Base-by-base conservation (phyloP, 306 rosid species). In the Fragaria nilgerrensis region DNA sequence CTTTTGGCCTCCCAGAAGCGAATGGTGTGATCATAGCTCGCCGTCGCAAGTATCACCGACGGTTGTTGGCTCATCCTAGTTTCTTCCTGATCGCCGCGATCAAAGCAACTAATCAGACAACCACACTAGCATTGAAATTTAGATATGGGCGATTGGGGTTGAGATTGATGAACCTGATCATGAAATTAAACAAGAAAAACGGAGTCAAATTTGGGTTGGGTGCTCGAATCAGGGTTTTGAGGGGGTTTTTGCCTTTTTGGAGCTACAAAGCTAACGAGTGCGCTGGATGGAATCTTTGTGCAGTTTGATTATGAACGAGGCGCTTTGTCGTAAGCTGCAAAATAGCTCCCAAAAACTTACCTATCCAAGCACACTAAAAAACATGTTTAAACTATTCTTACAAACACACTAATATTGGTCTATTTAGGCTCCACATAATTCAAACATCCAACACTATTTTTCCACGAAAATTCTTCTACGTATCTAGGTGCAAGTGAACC, bases 1-100 rank as follows among this genome's bases (percentile, higher is more conserved):
- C 98, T 86, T 84, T 92, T 96, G 72, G 99, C 98, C 80, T 96
- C 99, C 99, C 99, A 96, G 81, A 96, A 96, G 59, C 92, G 92
- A 86, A 96, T 91, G 45, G 97, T 88, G 87, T 91, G 99, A 85
- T 96, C 99, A 85, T 96, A 96, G 83, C 98, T 91, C 6, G 98
- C 97, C 27, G 99, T 96, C 22, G 99, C 98, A 72, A 96, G 98
- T 63, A 96, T 82, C 82, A 96, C 99, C 15, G 94, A 87, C 36
- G 96, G 97, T 79, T 96, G 97, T 80, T 92, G 99, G 80, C 83
- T 87, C 99, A 96, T 96, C 76, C 79, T 84, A 69, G 72, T 45
- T 37, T 75, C 19, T 52, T 64, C 61, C 75, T 63, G 37, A 73
- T 34, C 72, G 49, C 58, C 72, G 39, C 47, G 29, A 49, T 34